Percentiles rank a stretch among this genome's conserved stretches.
Evolutionary conservation across 805 yeast genomes (phyloP).

Genomic region (Cyberlindnera xylosilytica): DNA sequence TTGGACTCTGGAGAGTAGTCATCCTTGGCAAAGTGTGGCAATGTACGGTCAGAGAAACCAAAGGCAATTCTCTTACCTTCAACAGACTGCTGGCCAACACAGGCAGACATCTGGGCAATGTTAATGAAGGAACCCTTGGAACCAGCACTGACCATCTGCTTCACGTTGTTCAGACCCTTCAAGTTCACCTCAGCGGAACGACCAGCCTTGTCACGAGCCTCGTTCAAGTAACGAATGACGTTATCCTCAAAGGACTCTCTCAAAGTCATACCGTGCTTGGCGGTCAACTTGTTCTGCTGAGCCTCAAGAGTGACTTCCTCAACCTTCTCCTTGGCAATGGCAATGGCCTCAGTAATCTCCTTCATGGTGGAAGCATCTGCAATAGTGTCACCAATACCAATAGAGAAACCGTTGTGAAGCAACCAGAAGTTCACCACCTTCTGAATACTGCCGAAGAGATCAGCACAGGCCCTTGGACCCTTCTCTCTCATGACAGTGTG

Average conservation of each 20-base stretch:
- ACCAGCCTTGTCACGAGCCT: conserved; percentile 99
- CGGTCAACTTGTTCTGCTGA: conserved; percentile 80
- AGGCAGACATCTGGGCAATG: conserved; percentile 99
- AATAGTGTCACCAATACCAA: conserved; percentile 99
- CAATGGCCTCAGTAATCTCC: conserved; percentile 87
- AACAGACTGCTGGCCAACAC: conserved; percentile 99
- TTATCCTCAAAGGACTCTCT: conserved; percentile 98
- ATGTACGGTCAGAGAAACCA: conserved; percentile 92
- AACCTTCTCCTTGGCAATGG: conserved; percentile 89
- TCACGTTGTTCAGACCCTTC: conserved; percentile 92
- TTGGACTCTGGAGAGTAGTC: conserved; percentile 98
- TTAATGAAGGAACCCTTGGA: conserved; percentile 99
- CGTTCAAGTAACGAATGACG: conserved; percentile 90
- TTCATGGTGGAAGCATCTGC: conserved; percentile 97
- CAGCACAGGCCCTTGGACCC: conserved; percentile 88
- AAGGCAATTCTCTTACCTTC: conserved; percentile 99
- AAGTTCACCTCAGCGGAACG: conserved; percentile 95
- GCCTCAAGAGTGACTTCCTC: conserved; percentile 93
- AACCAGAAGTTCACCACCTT: conserved; percentile 96
- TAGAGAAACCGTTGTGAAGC: conserved; percentile 93
- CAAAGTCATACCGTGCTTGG: conserved; percentile 99
- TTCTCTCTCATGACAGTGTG: conserved; percentile 98
- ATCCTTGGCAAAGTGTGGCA: conserved; percentile 98
- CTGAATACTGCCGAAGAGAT: conserved; percentile 86
- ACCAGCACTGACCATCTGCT: conserved; percentile 99